Evolutionary conservation across 345 rosid species (phyloP).

Genomic region (Lepidium aucheri): DNA sequence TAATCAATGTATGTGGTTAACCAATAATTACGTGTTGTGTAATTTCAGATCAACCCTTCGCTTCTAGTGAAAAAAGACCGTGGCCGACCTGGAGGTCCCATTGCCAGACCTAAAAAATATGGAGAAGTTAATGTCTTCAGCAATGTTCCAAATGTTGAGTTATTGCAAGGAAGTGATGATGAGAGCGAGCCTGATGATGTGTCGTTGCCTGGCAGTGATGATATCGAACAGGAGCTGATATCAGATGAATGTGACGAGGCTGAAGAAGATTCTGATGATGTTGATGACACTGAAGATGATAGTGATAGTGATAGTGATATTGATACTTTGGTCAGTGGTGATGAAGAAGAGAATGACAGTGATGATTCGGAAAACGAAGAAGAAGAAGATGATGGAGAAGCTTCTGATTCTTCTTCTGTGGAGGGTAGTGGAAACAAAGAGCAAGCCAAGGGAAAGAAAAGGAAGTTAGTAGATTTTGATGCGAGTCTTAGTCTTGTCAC

Average conservation of each 20-base stretch:
- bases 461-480: constrained; percentile 66
- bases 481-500: constrained; percentile 55
- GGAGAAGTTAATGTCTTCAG: constrained; percentile 66
- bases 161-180: constrained; percentile 42
- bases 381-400: constrained; percentile 30
- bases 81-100: constrained; percentile 67
- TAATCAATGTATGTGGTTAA: not conserved
- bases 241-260: constrained; percentile 31
- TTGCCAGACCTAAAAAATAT: constrained; percentile 75
- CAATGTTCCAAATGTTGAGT: constrained; percentile 63
- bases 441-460: constrained; percentile 42
- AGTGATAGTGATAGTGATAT: constrained; percentile 39
- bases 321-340: constrained; percentile 32
- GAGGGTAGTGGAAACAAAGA: constrained; percentile 19
- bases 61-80: constrained; percentile 91
- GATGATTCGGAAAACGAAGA: constrained; percentile 29
- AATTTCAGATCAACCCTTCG: constrained; percentile 70
- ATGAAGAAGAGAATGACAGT: constrained; percentile 26
- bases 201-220: constrained; percentile 29
- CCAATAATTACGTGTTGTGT: not conserved
- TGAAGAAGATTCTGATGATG: constrained; percentile 29
- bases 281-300: constrained; percentile 17
- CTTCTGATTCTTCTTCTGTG: constrained; percentile 14
- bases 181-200: constrained; percentile 32
- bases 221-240: constrained; percentile 26